Base-by-base conservation (phyloP, 2,329 filamentous ascomycete genomes). In the Botryotinia globosa region DNA sequence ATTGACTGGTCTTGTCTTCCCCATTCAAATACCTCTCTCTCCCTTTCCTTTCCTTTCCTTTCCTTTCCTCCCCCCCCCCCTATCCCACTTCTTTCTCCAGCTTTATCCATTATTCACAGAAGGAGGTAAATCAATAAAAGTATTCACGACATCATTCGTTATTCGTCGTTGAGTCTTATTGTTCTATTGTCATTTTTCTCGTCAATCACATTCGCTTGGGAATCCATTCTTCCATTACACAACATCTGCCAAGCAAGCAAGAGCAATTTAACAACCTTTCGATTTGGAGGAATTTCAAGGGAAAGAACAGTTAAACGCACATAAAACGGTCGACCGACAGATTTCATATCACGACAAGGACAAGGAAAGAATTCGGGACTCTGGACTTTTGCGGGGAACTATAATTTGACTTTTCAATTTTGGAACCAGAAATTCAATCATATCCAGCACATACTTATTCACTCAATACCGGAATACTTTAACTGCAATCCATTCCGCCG, bases 131-230 rank as follows among this genome's bases (percentile, higher is more conserved):
- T 63, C 61, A 44, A 32, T 9, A 22, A 29, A 18, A 7, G 34
- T 29, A n/a, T 54, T 22, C 64, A 54, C 64, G 48, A 42, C 64
- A 67, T 67, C 64, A 56, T 37, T 56, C 48, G 64, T 67, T 56
- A 56, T 56, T 45, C n/a, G 45, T 67, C 48, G 64, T 54, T 2
- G 45, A 12, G 29, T 67, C 64, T 56, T 14, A 12, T 8, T 32
- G 54, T 32, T 29, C n/a, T 18, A 18, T 56, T 29, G n/a, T 29
- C 51, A 34, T 61, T 39, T 39, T n/a, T 67, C 29, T 4, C 3
- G 25, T 32, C 45, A 32, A 32, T 22, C 34, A 42, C 48, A 29
- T 32, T 56, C 64, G 64, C 48, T 67, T 54, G 34, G 12, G 48
- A 42, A 42, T 67, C 34, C 34, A 56, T 32, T 67, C 34, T 67